phyloP scores from a whole-genome alignment of 306 rosid species.

The Fragaria nilgerrensis region DNA sequence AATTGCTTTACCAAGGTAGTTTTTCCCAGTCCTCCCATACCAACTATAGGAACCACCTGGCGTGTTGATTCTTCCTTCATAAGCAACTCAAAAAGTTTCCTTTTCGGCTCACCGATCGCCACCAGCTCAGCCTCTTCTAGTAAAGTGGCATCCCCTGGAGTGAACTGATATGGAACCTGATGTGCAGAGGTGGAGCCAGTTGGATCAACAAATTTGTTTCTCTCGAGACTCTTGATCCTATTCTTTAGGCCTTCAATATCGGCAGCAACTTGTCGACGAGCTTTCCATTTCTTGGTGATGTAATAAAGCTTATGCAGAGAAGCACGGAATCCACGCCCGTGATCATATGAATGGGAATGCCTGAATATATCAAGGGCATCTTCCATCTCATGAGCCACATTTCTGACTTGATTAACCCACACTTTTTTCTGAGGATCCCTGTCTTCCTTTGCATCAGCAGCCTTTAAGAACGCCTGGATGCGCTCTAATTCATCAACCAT shows the following conservation, averaged over 20 bases:
- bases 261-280: background rate
- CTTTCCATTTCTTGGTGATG: slow-evolving; percentile 12
- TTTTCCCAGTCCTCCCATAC: slow-evolving; percentile 66
- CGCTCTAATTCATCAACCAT: slow-evolving; percentile 24
- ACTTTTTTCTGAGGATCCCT: slow-evolving; percentile 12
- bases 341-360: background rate
- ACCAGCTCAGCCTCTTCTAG: slow-evolving; percentile 51
- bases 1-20: slow-evolving; percentile 52
- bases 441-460: slow-evolving; percentile 30
- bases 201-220: background rate
- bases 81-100: slow-evolving; percentile 32
- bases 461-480: slow-evolving; percentile 26
- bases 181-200: slow-evolving; percentile 31
- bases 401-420: slow-evolving; percentile 35
- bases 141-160: slow-evolving; percentile 54
- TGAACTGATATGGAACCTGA: slow-evolving; percentile 11
- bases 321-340: background rate
- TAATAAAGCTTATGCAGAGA: background rate
- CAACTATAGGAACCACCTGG: slow-evolving; percentile 43
- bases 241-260: slow-evolving; percentile 4
- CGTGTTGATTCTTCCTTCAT: slow-evolving; percentile 14
- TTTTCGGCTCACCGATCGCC: slow-evolving; percentile 41
- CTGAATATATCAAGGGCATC: slow-evolving; percentile 33
- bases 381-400: slow-evolving; percentile 31
- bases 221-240: slow-evolving; percentile 4